Conservation (phyloP, 257 asterid genomes). For the Solanum rostratum region DNA sequence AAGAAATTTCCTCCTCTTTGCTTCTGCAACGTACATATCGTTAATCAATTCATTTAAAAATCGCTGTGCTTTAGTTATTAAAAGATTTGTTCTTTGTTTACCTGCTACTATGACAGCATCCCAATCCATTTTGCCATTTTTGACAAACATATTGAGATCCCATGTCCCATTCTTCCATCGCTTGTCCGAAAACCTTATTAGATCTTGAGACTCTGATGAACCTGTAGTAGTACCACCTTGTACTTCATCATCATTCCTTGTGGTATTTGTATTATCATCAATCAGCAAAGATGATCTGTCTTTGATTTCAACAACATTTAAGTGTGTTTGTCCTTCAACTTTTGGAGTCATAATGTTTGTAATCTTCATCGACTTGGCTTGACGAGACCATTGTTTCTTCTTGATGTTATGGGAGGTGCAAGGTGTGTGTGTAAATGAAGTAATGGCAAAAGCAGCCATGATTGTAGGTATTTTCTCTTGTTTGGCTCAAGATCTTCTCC, state of each 20-base stretch:
- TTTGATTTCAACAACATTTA: constrained; percentile 8
- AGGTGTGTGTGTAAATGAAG: constrained; percentile 30
- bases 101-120: constrained; percentile 58
- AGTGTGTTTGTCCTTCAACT: constrained; percentile 13
- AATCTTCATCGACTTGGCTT: constrained; percentile 10
- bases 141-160: constrained; percentile 66
- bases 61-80: not conserved
- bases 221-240: not conserved
- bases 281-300: not conserved
- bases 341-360: constrained; percentile 20
- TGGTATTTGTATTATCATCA: not conserved
- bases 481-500: not conserved
- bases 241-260: constrained; percentile 4
- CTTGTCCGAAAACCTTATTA: constrained; percentile 24
- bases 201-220: not conserved
- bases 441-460: constrained; percentile 47
- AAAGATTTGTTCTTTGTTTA: not conserved
- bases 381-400: constrained; percentile 21
- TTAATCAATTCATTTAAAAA: not conserved
- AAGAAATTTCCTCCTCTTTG: constrained; percentile 45
- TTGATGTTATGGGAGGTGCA: constrained; percentile 23
- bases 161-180: constrained; percentile 69
- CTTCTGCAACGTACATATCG: constrained; percentile 22
- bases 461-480: not conserved
- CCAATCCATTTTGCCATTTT: constrained; percentile 63